Evolutionary conservation across 2,329 filamentous ascomycete species (phyloP).

Genomic region (Diaporthe helianthi): DNA sequence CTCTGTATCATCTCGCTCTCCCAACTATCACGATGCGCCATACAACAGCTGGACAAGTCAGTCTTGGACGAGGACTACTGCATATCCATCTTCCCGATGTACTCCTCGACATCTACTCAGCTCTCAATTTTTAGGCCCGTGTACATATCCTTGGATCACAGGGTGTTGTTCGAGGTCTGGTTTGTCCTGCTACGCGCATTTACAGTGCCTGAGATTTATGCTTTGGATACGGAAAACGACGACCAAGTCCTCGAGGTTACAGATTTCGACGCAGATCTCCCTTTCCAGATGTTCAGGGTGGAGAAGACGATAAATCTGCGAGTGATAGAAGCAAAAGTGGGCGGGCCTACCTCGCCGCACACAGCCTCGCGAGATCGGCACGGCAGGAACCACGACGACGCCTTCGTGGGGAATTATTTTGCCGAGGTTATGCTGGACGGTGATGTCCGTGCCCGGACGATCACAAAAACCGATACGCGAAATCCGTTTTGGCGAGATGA

Average conservation of each 20-base stretch:
- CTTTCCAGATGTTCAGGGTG: slow-evolving; percentile 63
- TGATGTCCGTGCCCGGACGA: slow-evolving; percentile 78
- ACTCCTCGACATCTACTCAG: slow-evolving; percentile 75
- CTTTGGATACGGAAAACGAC: slow-evolving; percentile 55
- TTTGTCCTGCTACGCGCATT: slow-evolving; percentile 91
- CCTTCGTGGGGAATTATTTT: slow-evolving; percentile 72
- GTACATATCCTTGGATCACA: slow-evolving; percentile 84
- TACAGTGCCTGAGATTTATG: slow-evolving; percentile 90
- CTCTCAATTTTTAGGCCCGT: slow-evolving; percentile 84
- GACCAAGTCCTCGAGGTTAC: slow-evolving; percentile 52
- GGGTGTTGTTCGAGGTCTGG: slow-evolving; percentile 96
- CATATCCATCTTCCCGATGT: slow-evolving; percentile 94
- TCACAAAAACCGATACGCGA: slow-evolving; percentile 72
- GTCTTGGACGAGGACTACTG: slow-evolving; percentile 93
- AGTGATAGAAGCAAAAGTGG: slow-evolving; percentile 69
- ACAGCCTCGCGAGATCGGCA: slow-evolving; percentile 44
- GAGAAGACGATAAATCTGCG: slow-evolving; percentile 67
- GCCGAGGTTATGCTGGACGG: slow-evolving; percentile 82
- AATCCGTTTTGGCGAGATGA: slow-evolving; percentile 86
- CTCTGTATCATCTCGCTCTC: slow-evolving; percentile 86
- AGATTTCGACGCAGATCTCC: slow-evolving; percentile 49
- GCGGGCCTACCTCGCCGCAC: slow-evolving; percentile 42
- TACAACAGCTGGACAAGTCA: slow-evolving; percentile 88
- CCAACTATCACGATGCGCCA: slow-evolving; percentile 85
- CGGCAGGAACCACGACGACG: slow-evolving; percentile 50